phyloP scores from a whole-genome alignment of 2,329 filamentous ascomycete genomes.

The Westerdykella sp. region DNA sequence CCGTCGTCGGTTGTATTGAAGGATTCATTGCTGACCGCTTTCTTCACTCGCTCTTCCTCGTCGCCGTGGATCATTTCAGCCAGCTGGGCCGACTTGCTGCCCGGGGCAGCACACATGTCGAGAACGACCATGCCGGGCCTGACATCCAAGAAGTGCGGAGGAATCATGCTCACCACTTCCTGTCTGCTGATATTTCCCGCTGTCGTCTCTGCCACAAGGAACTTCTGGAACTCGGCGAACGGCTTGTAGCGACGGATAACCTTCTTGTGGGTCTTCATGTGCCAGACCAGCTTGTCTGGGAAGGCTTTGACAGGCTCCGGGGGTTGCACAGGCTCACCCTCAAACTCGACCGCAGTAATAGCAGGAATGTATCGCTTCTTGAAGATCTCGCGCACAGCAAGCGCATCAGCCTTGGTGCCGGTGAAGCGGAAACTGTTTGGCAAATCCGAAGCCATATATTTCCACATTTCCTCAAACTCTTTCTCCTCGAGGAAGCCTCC shows the following conservation, averaged over 20 bases:
- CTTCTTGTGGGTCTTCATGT: constrained; percentile 96
- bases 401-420: constrained; percentile 90
- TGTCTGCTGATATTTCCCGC: constrained; percentile 97
- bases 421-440: constrained; percentile 98
- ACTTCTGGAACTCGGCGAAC: constrained; percentile 94
- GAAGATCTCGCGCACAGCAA: constrained; percentile 82
- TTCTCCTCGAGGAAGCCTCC: constrained; percentile 65
- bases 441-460: constrained; percentile 71
- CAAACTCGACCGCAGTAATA: constrained; percentile 75
- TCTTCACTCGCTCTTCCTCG: constrained; percentile 78
- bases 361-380: constrained; percentile 85
- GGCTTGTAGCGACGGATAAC: constrained; percentile 89
- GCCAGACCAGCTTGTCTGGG: constrained; percentile 90
- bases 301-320: constrained; percentile 85
- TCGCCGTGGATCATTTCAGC: constrained; percentile 90
- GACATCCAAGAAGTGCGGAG: constrained; percentile 85
- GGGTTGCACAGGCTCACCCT: constrained; percentile 75
- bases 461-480: constrained; percentile 80
- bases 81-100: constrained; percentile 93
- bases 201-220: constrained; percentile 92
- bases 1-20: constrained; percentile 49
- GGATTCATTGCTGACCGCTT: constrained; percentile 60
- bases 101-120: constrained; percentile 93
- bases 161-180: constrained; percentile 98
- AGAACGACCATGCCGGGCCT: constrained; percentile 86